Conservation (phyloP, 306 rosid genomes). For the Sechiopsis laciniata region DNA sequence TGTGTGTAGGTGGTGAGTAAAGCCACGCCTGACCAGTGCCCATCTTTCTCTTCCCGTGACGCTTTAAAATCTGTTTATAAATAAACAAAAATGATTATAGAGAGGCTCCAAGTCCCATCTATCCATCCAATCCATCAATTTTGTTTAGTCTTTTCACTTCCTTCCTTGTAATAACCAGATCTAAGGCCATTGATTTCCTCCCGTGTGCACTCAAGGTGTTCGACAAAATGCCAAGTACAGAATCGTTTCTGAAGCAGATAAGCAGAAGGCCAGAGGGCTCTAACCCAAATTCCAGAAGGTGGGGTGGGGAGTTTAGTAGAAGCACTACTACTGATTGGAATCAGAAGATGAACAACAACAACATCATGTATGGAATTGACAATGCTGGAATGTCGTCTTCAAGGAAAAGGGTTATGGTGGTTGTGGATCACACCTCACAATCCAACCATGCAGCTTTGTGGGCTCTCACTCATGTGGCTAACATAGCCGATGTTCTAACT, state of each 20-base stretch:
- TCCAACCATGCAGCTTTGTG: constrained; percentile 90
- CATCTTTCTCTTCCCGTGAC: constrained; percentile 17
- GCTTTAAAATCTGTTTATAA: background rate
- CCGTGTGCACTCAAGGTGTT: background rate
- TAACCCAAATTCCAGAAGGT: constrained; percentile 30
- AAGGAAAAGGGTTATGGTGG: constrained; percentile 89
- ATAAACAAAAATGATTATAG: background rate
- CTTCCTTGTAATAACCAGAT: background rate
- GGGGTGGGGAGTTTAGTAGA: constrained; percentile 38
- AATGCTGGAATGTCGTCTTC: constrained; percentile 37
- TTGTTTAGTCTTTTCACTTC: too few relatives aligned
- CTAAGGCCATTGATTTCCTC: background rate
- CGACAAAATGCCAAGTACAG: constrained; percentile 43
- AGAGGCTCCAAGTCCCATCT: too few relatives aligned
- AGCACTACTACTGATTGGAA: background rate
- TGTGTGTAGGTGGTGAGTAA: too few relatives aligned
- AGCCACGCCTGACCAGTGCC: background rate
- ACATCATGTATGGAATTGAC: constrained; percentile 30
- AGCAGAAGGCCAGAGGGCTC: constrained; percentile 59
- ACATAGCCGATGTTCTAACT: constrained; percentile 75
- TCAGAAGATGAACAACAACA: constrained; percentile 38
- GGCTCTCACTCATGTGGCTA: constrained; percentile 80
- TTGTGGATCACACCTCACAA: constrained; percentile 63
- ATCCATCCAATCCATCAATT: too few relatives aligned
- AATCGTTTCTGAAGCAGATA: constrained; percentile 47